A percentile compares a stretch with the other conserved stretches of the same genome.
Conservation (phyloP, 2,329 filamentous ascomycete species). For the Parastagonospora nodorum region DNA sequence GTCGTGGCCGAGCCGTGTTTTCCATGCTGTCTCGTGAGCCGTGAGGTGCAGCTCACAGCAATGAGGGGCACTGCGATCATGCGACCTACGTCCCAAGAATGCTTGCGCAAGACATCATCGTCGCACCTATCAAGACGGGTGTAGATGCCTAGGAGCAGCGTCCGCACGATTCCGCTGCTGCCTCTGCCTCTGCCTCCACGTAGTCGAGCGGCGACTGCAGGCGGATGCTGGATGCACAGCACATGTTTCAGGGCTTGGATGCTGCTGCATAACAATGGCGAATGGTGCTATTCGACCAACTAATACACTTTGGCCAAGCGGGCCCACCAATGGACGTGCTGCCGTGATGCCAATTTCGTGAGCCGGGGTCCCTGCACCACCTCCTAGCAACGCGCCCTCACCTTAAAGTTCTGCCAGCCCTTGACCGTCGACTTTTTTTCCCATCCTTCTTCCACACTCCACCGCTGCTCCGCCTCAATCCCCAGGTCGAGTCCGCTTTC, state of each 20-base stretch:
- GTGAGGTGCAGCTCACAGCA: conserved; percentile 11
- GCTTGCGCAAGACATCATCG: conserved; percentile 18
- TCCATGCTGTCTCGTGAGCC: conserved; percentile 28
- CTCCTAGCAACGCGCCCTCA: conserved; percentile 44
- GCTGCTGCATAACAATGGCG: conserved; percentile 37
- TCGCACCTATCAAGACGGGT: conserved; percentile 13
- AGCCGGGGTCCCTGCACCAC: conserved; percentile 36
- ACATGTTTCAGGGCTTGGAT: conserved; percentile 28
- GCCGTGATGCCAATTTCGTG: conserved; percentile 42
- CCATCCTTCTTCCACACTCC: conserved; percentile 39
- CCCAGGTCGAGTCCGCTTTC: conserved; percentile 34
- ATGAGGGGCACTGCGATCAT: conserved; percentile 35
- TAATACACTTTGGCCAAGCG: conserved; percentile 31
- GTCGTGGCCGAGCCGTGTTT: conserved; percentile 13
- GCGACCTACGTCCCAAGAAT: conserved; percentile 24
- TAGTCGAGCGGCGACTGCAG: not conserved
- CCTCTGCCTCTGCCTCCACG: not conserved
- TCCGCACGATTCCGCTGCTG: not conserved
- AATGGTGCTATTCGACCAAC: conserved; percentile 35
- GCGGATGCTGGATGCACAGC: conserved; percentile 29
- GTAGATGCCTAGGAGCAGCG: not conserved
- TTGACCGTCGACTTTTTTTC: conserved; percentile 27
- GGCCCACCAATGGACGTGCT: conserved; percentile 38
- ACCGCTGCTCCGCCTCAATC: conserved; percentile 31
- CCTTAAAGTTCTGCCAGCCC: conserved; percentile 43